Evolutionary conservation across 441 rosid genomes (phyloP), one percentile per base, ranked within the genome.

Genomic region (Eugenia klotzschiana): DNA sequence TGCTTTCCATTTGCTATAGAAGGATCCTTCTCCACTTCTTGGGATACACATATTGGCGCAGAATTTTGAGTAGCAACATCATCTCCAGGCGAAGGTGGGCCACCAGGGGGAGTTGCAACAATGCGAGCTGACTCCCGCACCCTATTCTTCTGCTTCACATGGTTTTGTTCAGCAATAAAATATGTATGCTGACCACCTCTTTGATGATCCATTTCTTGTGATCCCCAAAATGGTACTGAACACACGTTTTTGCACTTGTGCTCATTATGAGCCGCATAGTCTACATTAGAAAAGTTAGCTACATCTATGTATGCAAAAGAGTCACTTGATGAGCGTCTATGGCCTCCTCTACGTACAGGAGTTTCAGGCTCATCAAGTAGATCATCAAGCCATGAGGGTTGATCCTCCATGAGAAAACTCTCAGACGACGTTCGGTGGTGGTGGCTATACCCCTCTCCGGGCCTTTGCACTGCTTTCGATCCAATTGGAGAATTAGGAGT

Each of bases 381-480:
- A 56, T 91, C 93, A 79, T 91, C 93, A 6, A 91, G 87, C 93
- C 93, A 91, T 52, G 90, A 84, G 79, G 91, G 93, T 80, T 88
- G 91, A 46, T 89, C 93, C 22, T 90, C 92, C 51, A 57, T 77
- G 50, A 90, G 51, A 83, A 90, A 56, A 85, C 87, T 85, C 90
- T 87, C 89, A 29, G 89, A 88, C 53, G 91, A 87, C 74, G 92
- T 87, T 83, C 87, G 87, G 12, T 90, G 91, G 85, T 89, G 90
- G 55, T 83, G 89, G 54, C 79, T 79, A 37, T 84, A 81, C 51
- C 40, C 86, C 72, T 51, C 83, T 26, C 58, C 22, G 4, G 86
- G 84, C 84, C 84, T 85, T 73, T 80, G 83, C 81, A 83, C 53
- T 20, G 83, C 56, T 52, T 83, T 84, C 40, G 88, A 82, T 64